These are phyloP conservation scores for Cytidiella melzeri DNA, from an alignment of 768 basidiomycete species.

Conservation along the genomic window DNA sequence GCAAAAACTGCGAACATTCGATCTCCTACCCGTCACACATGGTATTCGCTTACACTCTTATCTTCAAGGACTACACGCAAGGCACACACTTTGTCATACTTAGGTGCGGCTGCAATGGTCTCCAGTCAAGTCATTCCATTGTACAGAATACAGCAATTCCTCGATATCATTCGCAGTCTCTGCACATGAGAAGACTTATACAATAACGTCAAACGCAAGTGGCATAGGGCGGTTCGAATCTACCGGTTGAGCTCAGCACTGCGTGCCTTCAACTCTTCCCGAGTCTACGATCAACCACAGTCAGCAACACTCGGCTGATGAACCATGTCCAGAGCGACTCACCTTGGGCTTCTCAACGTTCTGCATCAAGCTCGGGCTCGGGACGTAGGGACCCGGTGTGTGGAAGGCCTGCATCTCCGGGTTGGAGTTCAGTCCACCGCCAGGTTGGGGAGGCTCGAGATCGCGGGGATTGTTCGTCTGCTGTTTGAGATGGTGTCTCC, in stretches of 20 bases:
- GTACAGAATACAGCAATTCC: no score
- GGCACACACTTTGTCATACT: no score
- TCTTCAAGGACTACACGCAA: slow-evolving; percentile 1
- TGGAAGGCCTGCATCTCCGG: slow-evolving; percentile 39
- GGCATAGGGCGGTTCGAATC: no score
- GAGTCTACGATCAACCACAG: slow-evolving; percentile 4
- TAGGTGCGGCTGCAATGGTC: no score
- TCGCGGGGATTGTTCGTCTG: slow-evolving; percentile 58
- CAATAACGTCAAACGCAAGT: no score
- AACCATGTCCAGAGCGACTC: slow-evolving; percentile 15
- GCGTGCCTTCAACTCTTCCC: slow-evolving; percentile 15
- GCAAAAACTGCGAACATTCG: no score
- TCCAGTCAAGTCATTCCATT: no score
- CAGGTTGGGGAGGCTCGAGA: slow-evolving; percentile 32
- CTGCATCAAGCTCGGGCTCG: slow-evolving; percentile 36
- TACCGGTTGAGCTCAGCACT: slow-evolving; percentile 16
- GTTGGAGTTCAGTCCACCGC: slow-evolving; percentile 33
- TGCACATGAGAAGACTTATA: no score
- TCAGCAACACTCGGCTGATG: not conserved
- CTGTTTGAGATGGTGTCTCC: slow-evolving; percentile 34
- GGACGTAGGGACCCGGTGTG: slow-evolving; percentile 46
- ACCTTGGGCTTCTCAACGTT: slow-evolving; percentile 45
- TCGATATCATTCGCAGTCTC: no score
- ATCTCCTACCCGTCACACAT: no score
- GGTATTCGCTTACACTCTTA: no score